phyloP scores from a whole-genome alignment of 2,329 filamentous ascomycete species.

The Ilyonectria destructans region DNA sequence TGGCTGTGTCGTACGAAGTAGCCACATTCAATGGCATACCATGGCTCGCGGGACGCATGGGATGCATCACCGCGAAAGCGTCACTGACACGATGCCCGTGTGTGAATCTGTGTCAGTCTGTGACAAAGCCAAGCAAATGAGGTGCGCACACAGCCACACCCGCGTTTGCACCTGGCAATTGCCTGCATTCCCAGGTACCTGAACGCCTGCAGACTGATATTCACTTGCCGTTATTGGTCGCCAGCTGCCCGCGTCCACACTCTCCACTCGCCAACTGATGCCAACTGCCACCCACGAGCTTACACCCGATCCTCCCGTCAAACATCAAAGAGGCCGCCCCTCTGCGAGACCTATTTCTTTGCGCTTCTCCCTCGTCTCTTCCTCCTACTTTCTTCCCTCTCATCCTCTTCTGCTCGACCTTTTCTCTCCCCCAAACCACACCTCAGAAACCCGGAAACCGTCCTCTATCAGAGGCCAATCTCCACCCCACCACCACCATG shows the following conservation, averaged over 20 bases:
- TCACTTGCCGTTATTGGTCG: not conserved
- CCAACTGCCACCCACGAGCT: slow-evolving; percentile 18
- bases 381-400: slow-evolving; percentile 12
- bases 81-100: slow-evolving; percentile 8
- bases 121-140: not conserved
- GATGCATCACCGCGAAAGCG: not conserved
- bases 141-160: slow-evolving; percentile 7
- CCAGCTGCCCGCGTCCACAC: not conserved
- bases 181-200: not conserved
- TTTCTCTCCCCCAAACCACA: not conserved
- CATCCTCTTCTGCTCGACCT: slow-evolving; percentile 6
- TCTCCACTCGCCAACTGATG: slow-evolving; percentile 4
- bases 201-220: not conserved
- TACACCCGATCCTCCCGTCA: slow-evolving; percentile 9
- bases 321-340: slow-evolving; percentile 24
- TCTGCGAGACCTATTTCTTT: slow-evolving; percentile 10
- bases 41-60: not conserved
- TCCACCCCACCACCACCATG: slow-evolving; percentile 52
- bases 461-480: slow-evolving; percentile 29
- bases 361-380: slow-evolving; percentile 6
- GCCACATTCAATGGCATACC: not conserved
- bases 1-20: not conserved
- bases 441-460: slow-evolving; percentile 22
- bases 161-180: not conserved
- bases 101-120: slow-evolving; percentile 1